Evolutionary conservation across 1,139 yeast genomes (phyloP).

Genomic region (Blastobotrys buckinghamii): DNA sequence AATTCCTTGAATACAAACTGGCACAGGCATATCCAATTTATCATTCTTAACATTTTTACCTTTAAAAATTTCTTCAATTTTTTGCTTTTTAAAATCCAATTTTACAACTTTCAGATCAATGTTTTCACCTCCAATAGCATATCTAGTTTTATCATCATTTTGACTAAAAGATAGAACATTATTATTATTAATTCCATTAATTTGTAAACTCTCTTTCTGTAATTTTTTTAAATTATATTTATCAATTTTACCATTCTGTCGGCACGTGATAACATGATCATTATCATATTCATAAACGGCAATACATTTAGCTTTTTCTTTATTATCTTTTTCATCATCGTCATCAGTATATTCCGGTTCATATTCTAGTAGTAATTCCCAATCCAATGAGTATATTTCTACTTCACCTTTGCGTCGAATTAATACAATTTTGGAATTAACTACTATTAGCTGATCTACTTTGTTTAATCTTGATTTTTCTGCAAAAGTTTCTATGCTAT

Average conservation of each 20-base stretch:
- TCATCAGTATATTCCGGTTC: too few relatives aligned
- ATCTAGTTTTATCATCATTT: conserved; percentile 14
- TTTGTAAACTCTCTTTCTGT: neutral
- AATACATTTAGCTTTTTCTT: conserved; percentile 12
- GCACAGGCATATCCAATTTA: conserved; percentile 34
- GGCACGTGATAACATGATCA: conserved; percentile 13
- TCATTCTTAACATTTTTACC: conserved; percentile 37
- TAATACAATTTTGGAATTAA: conserved; percentile 17
- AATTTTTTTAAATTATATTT: conserved; percentile 10
- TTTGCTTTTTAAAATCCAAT: conserved; percentile 14
- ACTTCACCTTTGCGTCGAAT: conserved; percentile 26
- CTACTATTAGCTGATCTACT: conserved; percentile 24
- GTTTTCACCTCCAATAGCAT: conserved; percentile 43
- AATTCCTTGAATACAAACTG: conserved; percentile 34
- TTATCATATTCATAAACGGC: conserved; percentile 10
- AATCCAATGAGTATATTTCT: conserved; percentile 18
- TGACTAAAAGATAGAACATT: conserved; percentile 12
- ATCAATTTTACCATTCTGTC: conserved; percentile 17
- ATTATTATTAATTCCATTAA: conserved; percentile 3
- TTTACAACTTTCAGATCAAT: conserved; percentile 36
- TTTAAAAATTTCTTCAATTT: conserved; percentile 25
- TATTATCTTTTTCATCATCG: neutral
- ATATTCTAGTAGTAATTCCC: conserved; percentile 15
- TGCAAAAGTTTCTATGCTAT: conserved; percentile 22
- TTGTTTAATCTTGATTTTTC: conserved; percentile 26